Base-by-base conservation (phyloP, 2,329 filamentous ascomycete species). In the Kalaharituber pfeilii region DNA sequence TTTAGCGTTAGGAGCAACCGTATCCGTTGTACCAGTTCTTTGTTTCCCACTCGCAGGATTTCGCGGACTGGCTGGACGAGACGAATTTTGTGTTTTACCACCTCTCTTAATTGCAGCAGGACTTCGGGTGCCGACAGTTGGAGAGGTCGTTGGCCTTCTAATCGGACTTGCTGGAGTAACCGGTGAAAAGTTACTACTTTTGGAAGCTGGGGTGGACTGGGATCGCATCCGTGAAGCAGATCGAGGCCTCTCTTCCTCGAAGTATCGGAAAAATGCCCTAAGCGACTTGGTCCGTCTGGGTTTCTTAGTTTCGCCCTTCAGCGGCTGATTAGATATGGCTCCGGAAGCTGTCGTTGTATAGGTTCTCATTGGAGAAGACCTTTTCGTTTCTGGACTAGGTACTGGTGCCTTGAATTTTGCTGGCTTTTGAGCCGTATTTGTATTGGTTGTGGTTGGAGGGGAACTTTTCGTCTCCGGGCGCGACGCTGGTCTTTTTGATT, bases 301-400 rank as follows among this genome's bases (percentile, higher is more conserved):
- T 9, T 50, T 57, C 11, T 52, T 36, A 28, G 50, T 36, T 39
- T 49, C 49, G 15, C 53, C 50, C 54, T 52, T 57, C 5, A 29
- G 1, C 49, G 45, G 55, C n/a, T 39, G 29, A 11, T 42, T 44
- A 9, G 2, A 39, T 45, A 30, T 11, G 20, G 28, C 49, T 3
- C 28, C 5, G 44, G 29, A 25, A 25, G 13, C 27, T 18, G 26
- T 28, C 9, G 53, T 33, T 15, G 29, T 39, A n/a, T 20, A 27
- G 27, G 26, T 51, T 36, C 30, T 45, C 44, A 18, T 25, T 13
- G 18, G 29, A n/a, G 30, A 4, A 13, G 15, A 15, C 20, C 4
- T 13, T 39, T 39, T 13, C 20, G 13, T 39, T 18, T 39, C 33
- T 18, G 5, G 15, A 13, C 33, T 13, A n/a, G n/a, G n/a, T n/a